Evolutionary conservation across 202 grass and related monocot species (phyloP), one percentile per base, ranked within the genome.

Genomic region (Cymbopogon flexuosus): DNA sequence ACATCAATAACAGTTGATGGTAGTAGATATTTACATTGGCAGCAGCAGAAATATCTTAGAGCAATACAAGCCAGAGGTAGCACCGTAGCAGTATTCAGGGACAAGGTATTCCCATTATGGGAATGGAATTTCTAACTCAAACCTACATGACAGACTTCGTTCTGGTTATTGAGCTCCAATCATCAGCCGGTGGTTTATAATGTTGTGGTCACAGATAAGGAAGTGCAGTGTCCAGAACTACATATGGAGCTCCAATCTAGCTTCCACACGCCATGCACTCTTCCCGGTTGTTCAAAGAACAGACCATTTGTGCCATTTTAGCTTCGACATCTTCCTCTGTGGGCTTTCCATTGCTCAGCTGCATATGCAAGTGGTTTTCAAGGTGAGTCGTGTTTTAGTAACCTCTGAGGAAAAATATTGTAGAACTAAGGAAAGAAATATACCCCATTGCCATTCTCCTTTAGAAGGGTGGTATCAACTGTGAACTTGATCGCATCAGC

Each of bases 401-500:
- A 21, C 21, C 16, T 42, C 13, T 0, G 23, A 10, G 10, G 19
- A 23, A 10, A 30, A 85, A 72, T 4, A 22, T 5, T 2, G 84
- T 9, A 7, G 13, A 65, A 46, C 49, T 4, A 11, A 6, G 31
- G 2, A 2, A 11, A 37, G 42, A 81, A 7, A 73, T 41, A 0
- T 84, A 86, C 83, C 41, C 33, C 79, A 4, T 81, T 88, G 36
- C 61, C 79, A 4, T 81, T 91, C 62, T 79, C 88, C 82, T 93
- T 90, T 29, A 98, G 60, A 35, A 94, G 46, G 10, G 88, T 60
- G 43, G 92, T 94, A 23, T 98, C 95, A 1, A 98, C 92, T 67
- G 95, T 98, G n/a, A 98, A 98, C 81, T 98, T 98, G 72, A 98
- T 98, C 22, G 95, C 95, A 36, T 98, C 95, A 36, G 92, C 92